Percentiles rank a stretch among this genome's conserved stretches.
Conservation (phyloP, 2,329 filamentous ascomycete species). For the Claviceps purpurea region DNA sequence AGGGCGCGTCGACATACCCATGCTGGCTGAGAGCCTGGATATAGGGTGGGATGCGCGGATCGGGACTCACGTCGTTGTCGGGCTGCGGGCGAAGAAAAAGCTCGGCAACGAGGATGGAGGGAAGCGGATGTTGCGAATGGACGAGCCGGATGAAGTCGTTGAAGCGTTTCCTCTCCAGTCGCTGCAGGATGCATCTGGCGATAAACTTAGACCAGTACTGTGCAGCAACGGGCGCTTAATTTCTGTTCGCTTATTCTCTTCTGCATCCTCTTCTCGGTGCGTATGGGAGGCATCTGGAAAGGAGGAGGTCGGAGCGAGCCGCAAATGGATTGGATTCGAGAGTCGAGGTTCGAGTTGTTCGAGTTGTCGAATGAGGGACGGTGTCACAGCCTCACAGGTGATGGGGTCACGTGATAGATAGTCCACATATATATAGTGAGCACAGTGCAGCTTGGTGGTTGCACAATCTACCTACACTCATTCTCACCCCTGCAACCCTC, state of each 20-base stretch:
- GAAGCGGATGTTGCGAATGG: slow-evolving; percentile 36
- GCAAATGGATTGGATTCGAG: not conserved
- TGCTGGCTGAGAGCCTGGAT: slow-evolving; percentile 40
- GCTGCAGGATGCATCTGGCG: slow-evolving; percentile 32
- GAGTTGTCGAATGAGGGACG: not conserved
- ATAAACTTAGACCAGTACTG: slow-evolving; percentile 39
- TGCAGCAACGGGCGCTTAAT: slow-evolving; percentile 13
- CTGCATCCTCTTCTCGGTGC: slow-evolving; percentile 13
- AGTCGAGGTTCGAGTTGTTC: not conserved
- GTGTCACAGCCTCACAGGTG: no score
- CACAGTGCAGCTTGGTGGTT: no score
- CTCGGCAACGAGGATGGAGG: slow-evolving; percentile 38
- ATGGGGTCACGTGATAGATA: no score
- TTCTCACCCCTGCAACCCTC: no score
- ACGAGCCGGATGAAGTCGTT: slow-evolving; percentile 36
- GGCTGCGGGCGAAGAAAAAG: slow-evolving; percentile 43
- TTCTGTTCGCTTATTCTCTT: slow-evolving; percentile 8
- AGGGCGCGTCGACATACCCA: slow-evolving; percentile 38
- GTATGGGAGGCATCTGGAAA: not conserved
- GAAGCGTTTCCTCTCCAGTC: slow-evolving; percentile 41
- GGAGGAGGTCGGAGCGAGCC: not conserved
- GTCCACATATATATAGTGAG: no score
- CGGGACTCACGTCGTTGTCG: slow-evolving; percentile 35
- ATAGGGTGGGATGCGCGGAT: slow-evolving; percentile 47
- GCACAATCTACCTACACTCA: no score